Base-by-base conservation (phyloP, 306 rosid species). In the Echinosophora koreensis region DNA sequence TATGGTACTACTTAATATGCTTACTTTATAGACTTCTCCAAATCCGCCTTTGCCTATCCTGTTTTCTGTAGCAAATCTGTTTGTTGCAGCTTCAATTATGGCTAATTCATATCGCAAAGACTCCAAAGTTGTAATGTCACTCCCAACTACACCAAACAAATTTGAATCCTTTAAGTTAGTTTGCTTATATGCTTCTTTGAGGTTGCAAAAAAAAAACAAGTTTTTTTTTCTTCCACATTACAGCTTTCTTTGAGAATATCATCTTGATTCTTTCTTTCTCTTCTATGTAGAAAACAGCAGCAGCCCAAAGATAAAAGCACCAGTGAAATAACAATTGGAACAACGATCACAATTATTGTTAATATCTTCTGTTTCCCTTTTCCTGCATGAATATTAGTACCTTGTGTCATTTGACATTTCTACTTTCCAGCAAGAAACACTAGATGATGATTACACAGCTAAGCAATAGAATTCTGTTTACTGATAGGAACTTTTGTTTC, bases 1-100 rank as follows among this genome's bases (percentile, higher is more conserved):
- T 22, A 3, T 82, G 41, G 34, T 16, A 8, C 60, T 47, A 8
- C 39, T 13, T 68, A 57, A 38, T 54, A 14, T 35, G 10, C 37
- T 51, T 56, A 90, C 96, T 87, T 82, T 90, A 68, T 83, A 90
- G 27, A 90, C 96, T 68, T 66, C 82, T 10, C 92, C 92, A 72
- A 87, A 86, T 71, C 92, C 89, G 4, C 96, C 96, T 83, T 59
- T 83, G 2, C 92, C 96, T 38, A 90, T 61, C 62, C 56, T 77
- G 63, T 85, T 80, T 2, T 82, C 85, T 8, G 55, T 69, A 4
- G 89, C 74, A 51, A 90, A 90, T 22, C 71, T 86, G 66, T 77
- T 62, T 61, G 90, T 90, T 41, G 95, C 95, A 15, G 81, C 82
- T 74, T 69, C 79, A 61, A 88, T 86, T 32, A 35, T 67, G 6